A percentile compares a stretch with the other conserved stretches of the same genome.
Conservation (phyloP, 768 basidiomycete genomes). For the Trametes gibbosa region DNA sequence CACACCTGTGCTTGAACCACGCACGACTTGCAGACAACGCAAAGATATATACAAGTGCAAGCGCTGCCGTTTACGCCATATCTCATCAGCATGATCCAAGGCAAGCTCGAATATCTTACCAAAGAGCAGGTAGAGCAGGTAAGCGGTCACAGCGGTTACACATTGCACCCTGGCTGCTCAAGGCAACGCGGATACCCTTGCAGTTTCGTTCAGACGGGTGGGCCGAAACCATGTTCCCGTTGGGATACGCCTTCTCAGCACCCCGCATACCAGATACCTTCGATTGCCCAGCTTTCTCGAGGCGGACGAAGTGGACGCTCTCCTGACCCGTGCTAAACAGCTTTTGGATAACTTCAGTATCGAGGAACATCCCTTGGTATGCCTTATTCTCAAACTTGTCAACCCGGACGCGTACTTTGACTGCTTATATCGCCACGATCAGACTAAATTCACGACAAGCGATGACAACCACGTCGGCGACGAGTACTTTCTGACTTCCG, state of each 20-base stretch:
- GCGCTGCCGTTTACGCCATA: not conserved
- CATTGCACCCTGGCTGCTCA: not conserved
- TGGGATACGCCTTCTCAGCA: not conserved
- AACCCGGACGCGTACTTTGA: not conserved
- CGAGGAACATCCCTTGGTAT: conserved; percentile 76
- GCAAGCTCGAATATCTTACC: conserved; percentile 45
- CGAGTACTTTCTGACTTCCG: conserved; percentile 88
- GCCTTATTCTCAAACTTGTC: not conserved
- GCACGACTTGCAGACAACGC: too few relatives aligned
- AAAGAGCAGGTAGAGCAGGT: conserved; percentile 60
- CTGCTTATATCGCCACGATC: not conserved
- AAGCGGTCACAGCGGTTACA: conserved; percentile 6
- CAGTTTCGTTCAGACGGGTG: conserved; percentile 64
- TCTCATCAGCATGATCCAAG: conserved; percentile 1
- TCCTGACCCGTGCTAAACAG: conserved; percentile 69
- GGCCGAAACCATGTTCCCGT: conserved; percentile 10
- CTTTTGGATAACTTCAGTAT: conserved; percentile 78
- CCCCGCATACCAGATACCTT: conserved; percentile 59
- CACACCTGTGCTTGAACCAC: too few relatives aligned
- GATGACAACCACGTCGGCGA: conserved; percentile 82
- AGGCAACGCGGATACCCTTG: not conserved
- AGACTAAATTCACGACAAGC: conserved; percentile 90
- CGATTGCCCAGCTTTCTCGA: conserved; percentile 72
- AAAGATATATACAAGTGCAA: too few relatives aligned
- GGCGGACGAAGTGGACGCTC: conserved; percentile 50